Conservation (phyloP, 306 rosid genomes). For the Cyamopsis tetragonoloba region DNA sequence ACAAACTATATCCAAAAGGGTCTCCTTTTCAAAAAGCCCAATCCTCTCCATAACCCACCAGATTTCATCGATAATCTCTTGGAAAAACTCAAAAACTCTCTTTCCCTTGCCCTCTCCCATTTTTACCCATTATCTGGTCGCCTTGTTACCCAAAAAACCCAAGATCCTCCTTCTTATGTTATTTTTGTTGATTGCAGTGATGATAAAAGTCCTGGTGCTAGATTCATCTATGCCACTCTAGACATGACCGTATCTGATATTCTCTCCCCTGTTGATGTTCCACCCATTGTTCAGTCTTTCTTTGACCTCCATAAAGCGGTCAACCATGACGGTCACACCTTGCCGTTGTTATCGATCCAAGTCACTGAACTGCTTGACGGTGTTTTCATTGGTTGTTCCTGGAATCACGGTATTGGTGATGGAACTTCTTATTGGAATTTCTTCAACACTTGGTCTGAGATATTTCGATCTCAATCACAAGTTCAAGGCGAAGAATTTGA, state of each 20-base stretch:
- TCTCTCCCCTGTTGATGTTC: constrained; percentile 52
- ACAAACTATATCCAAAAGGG: constrained; percentile 55
- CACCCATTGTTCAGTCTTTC: constrained; percentile 39
- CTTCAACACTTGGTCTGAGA: constrained; percentile 51
- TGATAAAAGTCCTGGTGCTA: constrained; percentile 35
- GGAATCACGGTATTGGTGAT: constrained; percentile 45
- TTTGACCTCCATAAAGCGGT: constrained; percentile 51
- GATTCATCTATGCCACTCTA: constrained; percentile 41
- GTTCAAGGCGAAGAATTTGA: background rate
- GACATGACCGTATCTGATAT: constrained; percentile 41
- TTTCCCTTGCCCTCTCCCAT: constrained; percentile 43
- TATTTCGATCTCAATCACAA: constrained; percentile 33
- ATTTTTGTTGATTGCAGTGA: constrained; percentile 42
- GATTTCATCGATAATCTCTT: constrained; percentile 25
- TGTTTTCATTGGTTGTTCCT: constrained; percentile 54
- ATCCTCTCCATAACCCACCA: background rate
- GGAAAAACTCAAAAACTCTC: constrained; percentile 40
- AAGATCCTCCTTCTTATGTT: constrained; percentile 22
- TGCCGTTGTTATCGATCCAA: constrained; percentile 45
- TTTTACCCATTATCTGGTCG: constrained; percentile 63
- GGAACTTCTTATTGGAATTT: constrained; percentile 60
- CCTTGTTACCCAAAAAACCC: constrained; percentile 29
- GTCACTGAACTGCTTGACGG: constrained; percentile 52
- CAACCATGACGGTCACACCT: constrained; percentile 54
- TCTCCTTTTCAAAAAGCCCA: constrained; percentile 49